phyloP scores from a whole-genome alignment of 129 eudicot genomes.

The Centrapalus pauciflorus region DNA sequence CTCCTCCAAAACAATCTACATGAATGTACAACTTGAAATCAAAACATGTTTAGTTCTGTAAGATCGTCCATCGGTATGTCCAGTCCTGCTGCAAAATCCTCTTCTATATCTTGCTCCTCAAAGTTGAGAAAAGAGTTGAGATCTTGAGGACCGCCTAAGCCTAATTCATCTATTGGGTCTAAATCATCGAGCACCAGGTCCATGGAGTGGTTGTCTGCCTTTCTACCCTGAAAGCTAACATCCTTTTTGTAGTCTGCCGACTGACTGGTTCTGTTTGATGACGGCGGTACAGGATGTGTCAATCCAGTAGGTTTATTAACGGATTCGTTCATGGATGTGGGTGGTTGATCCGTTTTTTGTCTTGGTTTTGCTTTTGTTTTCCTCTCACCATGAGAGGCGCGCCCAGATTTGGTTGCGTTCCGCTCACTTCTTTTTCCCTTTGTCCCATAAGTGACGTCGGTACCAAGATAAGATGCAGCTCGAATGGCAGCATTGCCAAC shows the following conservation, averaged over 20 bases:
- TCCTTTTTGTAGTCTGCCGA: slow-evolving; percentile 13
- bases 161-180: slow-evolving; percentile 63
- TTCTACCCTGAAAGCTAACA: slow-evolving; percentile 24
- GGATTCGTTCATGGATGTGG: slow-evolving; percentile 30
- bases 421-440: slow-evolving; percentile 57
- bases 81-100: slow-evolving; percentile 57
- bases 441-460: slow-evolving; percentile 37
- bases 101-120: slow-evolving; percentile 51
- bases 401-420: slow-evolving; percentile 45
- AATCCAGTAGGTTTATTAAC: slow-evolving; percentile 26
- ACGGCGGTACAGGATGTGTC: slow-evolving; percentile 36
- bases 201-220: slow-evolving; percentile 24
- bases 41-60: slow-evolving; percentile 45
- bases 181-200: slow-evolving; percentile 32
- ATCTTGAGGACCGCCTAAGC: slow-evolving; percentile 48
- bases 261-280: slow-evolving; percentile 24
- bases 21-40: slow-evolving; percentile 31
- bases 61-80: slow-evolving; percentile 90
- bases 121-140: slow-evolving; percentile 56
- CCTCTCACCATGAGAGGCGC: too few relatives aligned
- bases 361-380: slow-evolving; percentile 68
- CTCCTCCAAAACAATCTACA: not conserved
- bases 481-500: slow-evolving; percentile 16
- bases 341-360: slow-evolving; percentile 56
- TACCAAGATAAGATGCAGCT: too few relatives aligned